Conservation (phyloP, 108 stramenopile genomes). For the Mediolabrus comicus region DNA sequence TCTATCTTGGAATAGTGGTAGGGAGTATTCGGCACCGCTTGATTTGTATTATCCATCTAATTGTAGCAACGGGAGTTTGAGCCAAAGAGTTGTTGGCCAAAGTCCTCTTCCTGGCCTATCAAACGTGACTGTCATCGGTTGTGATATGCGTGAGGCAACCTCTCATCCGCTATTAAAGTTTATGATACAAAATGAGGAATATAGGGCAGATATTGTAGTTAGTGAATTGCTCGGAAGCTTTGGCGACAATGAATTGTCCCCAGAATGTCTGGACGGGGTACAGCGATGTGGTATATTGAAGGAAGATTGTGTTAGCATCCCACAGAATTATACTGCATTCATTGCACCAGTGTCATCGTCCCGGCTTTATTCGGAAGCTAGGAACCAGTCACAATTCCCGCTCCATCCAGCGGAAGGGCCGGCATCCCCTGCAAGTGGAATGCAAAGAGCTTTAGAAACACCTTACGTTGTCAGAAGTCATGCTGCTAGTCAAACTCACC, state of each 20-base stretch:
- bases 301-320: slow-evolving; percentile 64
- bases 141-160: slow-evolving; percentile 87
- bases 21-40: slow-evolving; percentile 1
- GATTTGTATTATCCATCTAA: background rate
- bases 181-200: slow-evolving; percentile 25
- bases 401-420: slow-evolving; percentile 42
- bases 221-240: slow-evolving; percentile 95
- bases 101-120: slow-evolving; percentile 28
- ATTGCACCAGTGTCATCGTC: slow-evolving; percentile 91
- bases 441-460: slow-evolving; percentile 90
- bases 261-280: slow-evolving; percentile 96
- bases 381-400: slow-evolving; percentile 58
- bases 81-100: background rate
- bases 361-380: slow-evolving; percentile 84
- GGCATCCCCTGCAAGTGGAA: slow-evolving; percentile 57
- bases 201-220: slow-evolving; percentile 88
- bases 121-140: slow-evolving; percentile 81
- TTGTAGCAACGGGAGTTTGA: background rate
- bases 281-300: slow-evolving; percentile 78
- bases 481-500: slow-evolving; percentile 84
- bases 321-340: slow-evolving; percentile 86
- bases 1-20: slow-evolving; percentile 62
- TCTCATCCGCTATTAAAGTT: slow-evolving; percentile 27
- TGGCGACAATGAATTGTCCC: slow-evolving; percentile 98
- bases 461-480: slow-evolving; percentile 96